Percentiles rank a stretch among this genome's conserved stretches.
phyloP scores from a whole-genome alignment of 2,329 filamentous ascomycete genomes.

The Fusarium sp. region DNA sequence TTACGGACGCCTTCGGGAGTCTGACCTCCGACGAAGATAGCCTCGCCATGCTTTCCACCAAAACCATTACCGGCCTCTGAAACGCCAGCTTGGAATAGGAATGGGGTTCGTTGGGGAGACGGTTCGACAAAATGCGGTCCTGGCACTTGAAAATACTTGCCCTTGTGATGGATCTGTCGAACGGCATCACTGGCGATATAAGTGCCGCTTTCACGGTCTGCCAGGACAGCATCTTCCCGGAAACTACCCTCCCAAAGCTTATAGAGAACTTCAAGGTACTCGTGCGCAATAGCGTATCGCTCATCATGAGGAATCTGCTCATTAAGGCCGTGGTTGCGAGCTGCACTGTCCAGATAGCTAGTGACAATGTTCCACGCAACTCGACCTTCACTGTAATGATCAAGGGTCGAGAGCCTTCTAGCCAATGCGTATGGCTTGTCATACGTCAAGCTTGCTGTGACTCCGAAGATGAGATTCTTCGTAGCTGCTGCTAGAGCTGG shows the following conservation, averaged over 20 bases:
- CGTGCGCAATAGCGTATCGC: background rate
- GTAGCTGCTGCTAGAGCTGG: conserved; percentile 60
- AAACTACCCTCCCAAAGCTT: background rate
- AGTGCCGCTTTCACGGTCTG: background rate
- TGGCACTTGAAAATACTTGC: conserved; percentile 50
- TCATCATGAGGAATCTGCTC: background rate
- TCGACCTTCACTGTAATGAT: conserved; percentile 56
- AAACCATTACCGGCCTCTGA: background rate
- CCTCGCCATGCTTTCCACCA: background rate
- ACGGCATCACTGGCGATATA: conserved; percentile 56
- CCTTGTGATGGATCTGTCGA: conserved; percentile 56
- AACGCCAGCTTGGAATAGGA: background rate
- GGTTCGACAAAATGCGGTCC: conserved; percentile 61
- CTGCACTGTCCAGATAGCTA: conserved; percentile 62
- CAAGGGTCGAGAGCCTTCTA: conserved; percentile 54
- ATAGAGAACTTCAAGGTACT: background rate
- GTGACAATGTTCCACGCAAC: conserved; percentile 68
- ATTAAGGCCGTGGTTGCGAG: conserved; percentile 31
- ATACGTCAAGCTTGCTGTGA: conserved; percentile 56
- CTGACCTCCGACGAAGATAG: background rate
- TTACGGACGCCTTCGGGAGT: conserved; percentile 1
- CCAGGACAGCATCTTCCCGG: background rate
- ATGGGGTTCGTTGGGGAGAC: background rate
- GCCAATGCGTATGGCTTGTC: conserved; percentile 56
- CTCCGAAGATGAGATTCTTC: conserved; percentile 59